Evolutionary conservation across 106 monocot species (phyloP).

Genomic region (Allium fistulosum): DNA sequence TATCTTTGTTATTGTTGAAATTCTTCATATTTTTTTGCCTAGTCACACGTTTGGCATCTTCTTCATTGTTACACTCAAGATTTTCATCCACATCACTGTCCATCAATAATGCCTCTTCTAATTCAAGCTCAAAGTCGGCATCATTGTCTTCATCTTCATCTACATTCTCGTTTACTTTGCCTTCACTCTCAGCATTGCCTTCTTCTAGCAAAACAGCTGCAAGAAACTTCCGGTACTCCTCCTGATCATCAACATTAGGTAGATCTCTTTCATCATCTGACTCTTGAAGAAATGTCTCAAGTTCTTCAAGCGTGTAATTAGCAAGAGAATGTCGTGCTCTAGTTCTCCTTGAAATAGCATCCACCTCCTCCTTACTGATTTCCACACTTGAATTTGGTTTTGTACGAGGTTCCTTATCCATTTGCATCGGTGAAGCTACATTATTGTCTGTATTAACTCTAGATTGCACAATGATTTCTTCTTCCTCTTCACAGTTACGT

Average conservation of each 20-base stretch:
- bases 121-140: constrained; percentile 85
- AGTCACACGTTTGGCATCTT: constrained; percentile 39
- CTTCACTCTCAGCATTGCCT: constrained; percentile 13
- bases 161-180: constrained; percentile 24
- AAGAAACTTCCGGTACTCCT: constrained; percentile 89
- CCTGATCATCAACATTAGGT: constrained; percentile 75
- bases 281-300: constrained; percentile 92
- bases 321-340: constrained; percentile 81
- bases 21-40: constrained; percentile 62
- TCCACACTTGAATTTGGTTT: constrained; percentile 8
- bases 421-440: neutral
- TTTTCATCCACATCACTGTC: constrained; percentile 48
- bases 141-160: constrained; percentile 98
- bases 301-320: constrained; percentile 75
- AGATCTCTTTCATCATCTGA: constrained; percentile 71
- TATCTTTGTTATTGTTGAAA: constrained; percentile 11
- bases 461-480: constrained; percentile 24
- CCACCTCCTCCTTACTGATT: constrained; percentile 22
- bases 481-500: constrained; percentile 6
- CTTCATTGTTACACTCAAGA: constrained; percentile 10
- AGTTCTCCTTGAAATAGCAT: constrained; percentile 82
- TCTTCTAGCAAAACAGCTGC: constrained; percentile 57
- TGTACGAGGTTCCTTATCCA: neutral
- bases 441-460: neutral
- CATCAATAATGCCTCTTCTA: constrained; percentile 88